phyloP scores from a whole-genome alignment of 495 filamentous ascomycete species.

The Penicillium salamii region DNA sequence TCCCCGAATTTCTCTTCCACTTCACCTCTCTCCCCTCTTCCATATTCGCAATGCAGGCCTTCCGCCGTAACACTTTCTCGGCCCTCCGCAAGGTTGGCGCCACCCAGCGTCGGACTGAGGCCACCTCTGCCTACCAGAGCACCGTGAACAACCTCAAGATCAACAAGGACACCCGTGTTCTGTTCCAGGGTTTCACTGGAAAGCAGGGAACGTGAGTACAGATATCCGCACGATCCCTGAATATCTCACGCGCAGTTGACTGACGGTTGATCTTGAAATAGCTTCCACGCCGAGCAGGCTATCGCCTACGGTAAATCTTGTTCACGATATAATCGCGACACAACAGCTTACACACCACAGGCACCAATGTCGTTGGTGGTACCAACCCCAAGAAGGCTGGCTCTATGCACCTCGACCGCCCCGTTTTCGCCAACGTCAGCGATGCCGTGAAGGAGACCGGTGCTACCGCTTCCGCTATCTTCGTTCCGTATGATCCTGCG shows the following conservation, averaged over 20 bases:
- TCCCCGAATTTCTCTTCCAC: constrained; percentile 18
- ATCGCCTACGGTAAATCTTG: constrained; percentile 84
- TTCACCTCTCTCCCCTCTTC: constrained; percentile 15
- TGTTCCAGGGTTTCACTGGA: constrained; percentile 98
- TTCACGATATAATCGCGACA: constrained; percentile 15
- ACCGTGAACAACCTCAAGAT: constrained; percentile 92
- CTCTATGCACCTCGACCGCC: constrained; percentile 79
- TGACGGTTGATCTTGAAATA: constrained; percentile 49
- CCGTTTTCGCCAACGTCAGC: constrained; percentile 85
- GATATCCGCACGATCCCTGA: background rate
- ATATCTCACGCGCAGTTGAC: constrained; percentile 19
- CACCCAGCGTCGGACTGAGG: constrained; percentile 60
- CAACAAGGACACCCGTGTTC: constrained; percentile 84
- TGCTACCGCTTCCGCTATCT: constrained; percentile 89
- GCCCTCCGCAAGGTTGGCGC: constrained; percentile 47
- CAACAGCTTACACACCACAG: constrained; percentile 49
- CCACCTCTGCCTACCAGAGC: constrained; percentile 67
- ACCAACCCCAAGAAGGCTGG: constrained; percentile 99
- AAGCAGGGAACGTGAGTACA: constrained; percentile 95
- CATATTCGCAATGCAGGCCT: constrained; percentile 50
- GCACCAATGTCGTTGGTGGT: constrained; percentile 95
- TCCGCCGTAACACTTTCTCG: constrained; percentile 49
- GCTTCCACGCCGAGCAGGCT: constrained; percentile 96
- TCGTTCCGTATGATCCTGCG: constrained; percentile 75
- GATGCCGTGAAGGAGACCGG: constrained; percentile 92